Evolutionary conservation across 2,329 filamentous ascomycete genomes (phyloP), one percentile per base, ranked within the genome.

Genomic region (Parastagonospora avenae): DNA sequence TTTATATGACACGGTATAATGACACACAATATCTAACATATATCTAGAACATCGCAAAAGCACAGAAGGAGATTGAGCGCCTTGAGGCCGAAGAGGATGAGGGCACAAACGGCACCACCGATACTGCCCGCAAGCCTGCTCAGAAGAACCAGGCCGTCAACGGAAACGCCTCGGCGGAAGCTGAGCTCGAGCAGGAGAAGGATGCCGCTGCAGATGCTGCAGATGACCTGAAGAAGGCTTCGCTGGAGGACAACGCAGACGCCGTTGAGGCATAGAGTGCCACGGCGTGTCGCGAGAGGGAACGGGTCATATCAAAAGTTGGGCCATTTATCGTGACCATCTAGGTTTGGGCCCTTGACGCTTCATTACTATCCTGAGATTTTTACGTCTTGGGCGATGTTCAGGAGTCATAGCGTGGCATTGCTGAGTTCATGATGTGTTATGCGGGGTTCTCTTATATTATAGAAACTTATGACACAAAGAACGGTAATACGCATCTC

Each of bases 21-120:
- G 11, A 28, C 14, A 15, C 5, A 12, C 28, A 35, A 33, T 24
- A 42, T 45, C 61, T 68, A 51, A 68, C 38, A n/a, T 46, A 14
- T 43, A 15, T 24, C 19, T 29, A 97, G 94, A 99, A 99, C 82
- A 88, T 97, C 55, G 90, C 91, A 59, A 96, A 97, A 78, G 94
- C 94, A 55, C 89, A 96, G 81, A 93, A 93, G 77, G 92, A 97
- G 76, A 95, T 99, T 57, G 91, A 92, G 72, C 87, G 87, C 63
- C 85, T 97, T 37, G 85, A 87, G 63, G 79, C 82, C 48, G 93
- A 97, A 72, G 86, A 87, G 76, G 67, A 77, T n/a, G 79, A 81
- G 58, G 79, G 78, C 52, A 66, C 72, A 52, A 75, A 79, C 56
- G 77, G 79, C 49, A 81, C 85, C 46, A 85, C 82, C 43, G 80